Conservation (phyloP, 2,329 filamentous ascomycete species). For the Nigrograna mackinnonii region DNA sequence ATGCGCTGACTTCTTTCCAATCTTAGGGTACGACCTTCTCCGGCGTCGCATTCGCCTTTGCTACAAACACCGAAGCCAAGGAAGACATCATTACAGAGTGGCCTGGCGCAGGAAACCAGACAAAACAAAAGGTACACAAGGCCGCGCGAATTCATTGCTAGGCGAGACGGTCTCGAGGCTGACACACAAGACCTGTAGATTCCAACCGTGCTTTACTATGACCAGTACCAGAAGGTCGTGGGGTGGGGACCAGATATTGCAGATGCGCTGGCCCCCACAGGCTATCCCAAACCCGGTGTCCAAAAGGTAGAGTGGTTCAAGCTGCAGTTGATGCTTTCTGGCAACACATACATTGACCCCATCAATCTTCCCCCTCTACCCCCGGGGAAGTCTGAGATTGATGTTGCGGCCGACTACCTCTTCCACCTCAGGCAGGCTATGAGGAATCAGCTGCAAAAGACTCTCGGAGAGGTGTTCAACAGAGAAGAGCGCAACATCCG, state of each 20-base stretch:
- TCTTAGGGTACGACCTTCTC: constrained; percentile 92
- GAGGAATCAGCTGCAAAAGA: constrained; percentile 94
- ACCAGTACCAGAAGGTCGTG: constrained; percentile 99
- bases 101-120: constrained; percentile 96
- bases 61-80: constrained; percentile 95
- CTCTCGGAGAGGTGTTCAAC: constrained; percentile 95
- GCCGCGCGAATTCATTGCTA: too few relatives aligned
- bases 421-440: constrained; percentile 98
- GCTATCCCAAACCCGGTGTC: constrained; percentile 95
- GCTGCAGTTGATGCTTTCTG: constrained; percentile 96
- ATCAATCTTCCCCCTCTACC: constrained; percentile 98
- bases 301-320: constrained; percentile 99
- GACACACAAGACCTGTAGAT: constrained; percentile 66
- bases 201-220: constrained; percentile 98
- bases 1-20: constrained; percentile 15
- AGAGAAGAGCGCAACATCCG: constrained; percentile 96
- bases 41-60: constrained; percentile 89
- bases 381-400: constrained; percentile 97
- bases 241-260: constrained; percentile 99
- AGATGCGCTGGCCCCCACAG: constrained; percentile 92
- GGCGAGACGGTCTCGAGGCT: too few relatives aligned
- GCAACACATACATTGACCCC: constrained; percentile 98
- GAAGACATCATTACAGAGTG: constrained; percentile 99
- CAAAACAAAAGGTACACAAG: constrained; percentile 86
- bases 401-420: constrained; percentile 98